Percentiles rank a stretch among this genome's conserved stretches.
phyloP scores from a whole-genome alignment of 2,329 filamentous ascomycete species.

The Sporothrix pallida region DNA sequence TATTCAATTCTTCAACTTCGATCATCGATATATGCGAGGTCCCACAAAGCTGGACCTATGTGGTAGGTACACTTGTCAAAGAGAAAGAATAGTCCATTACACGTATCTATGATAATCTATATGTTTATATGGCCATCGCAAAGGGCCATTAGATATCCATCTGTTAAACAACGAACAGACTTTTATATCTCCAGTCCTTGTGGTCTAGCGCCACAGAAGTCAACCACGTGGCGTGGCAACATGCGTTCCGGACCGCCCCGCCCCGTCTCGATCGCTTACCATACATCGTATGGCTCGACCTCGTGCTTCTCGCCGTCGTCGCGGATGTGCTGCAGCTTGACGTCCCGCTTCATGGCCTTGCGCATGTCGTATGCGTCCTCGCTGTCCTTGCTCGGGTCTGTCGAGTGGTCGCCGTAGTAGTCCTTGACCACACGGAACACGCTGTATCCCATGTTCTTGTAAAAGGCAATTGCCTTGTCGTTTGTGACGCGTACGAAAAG shows the following conservation, averaged over 20 bases:
- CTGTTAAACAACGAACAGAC: background rate
- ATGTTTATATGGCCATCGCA: background rate
- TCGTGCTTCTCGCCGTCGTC: constrained; percentile 78
- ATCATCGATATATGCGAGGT: background rate
- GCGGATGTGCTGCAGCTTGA: constrained; percentile 74
- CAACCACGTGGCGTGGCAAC: too few species aligned
- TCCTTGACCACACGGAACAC: constrained; percentile 87
- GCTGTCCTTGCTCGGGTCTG: constrained; percentile 63
- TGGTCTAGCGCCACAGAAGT: too few species aligned
- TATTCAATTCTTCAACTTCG: background rate
- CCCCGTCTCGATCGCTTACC: constrained; percentile 55
- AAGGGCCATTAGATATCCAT: too few species aligned
- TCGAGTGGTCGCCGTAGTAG: constrained; percentile 89
- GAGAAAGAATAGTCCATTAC: background rate
- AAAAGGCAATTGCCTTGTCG: constrained; percentile 83
- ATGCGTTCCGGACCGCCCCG: too few species aligned
- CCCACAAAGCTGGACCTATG: background rate
- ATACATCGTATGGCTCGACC: constrained; percentile 85
- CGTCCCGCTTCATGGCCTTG: constrained; percentile 84
- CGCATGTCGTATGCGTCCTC: constrained; percentile 98
- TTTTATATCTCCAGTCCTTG: too few species aligned
- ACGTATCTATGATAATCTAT: constrained; percentile 13
- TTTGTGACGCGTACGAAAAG: constrained; percentile 92
- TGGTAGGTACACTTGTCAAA: background rate
- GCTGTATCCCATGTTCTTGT: constrained; percentile 88